Evolutionary conservation across 2,329 filamentous ascomycete genomes (phyloP).

Genomic region (Diaporthe destruens): DNA sequence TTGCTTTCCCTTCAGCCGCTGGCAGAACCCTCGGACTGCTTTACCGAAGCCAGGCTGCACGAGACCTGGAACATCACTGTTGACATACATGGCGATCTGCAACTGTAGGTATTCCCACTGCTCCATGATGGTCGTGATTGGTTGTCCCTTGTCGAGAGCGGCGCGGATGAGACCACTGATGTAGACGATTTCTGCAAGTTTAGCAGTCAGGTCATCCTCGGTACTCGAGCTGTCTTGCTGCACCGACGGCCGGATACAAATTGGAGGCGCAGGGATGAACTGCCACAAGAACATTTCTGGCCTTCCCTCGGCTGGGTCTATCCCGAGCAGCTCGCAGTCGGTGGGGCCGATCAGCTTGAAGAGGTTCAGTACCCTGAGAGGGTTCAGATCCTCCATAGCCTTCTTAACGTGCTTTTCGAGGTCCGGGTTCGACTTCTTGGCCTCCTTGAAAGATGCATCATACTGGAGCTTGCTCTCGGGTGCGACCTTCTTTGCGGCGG

Average conservation of each 20-base stretch:
- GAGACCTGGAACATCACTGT: conserved; percentile 94
- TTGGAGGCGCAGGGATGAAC: conserved; percentile 91
- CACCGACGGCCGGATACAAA: conserved; percentile 94
- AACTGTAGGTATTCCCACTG: conserved; percentile 98
- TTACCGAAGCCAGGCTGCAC: conserved; percentile 89
- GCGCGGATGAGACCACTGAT: conserved; percentile 89
- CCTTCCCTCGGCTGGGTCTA: conserved; percentile 86
- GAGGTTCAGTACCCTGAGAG: conserved; percentile 87
- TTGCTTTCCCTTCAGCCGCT: conserved; percentile 96
- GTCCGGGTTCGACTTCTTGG: conserved; percentile 82
- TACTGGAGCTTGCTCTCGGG: conserved; percentile 87
- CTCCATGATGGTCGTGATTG: conserved; percentile 92
- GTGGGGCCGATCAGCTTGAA: conserved; percentile 88
- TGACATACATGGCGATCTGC: conserved; percentile 97
- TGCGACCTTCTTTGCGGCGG: conserved; percentile 84
- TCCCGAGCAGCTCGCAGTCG: conserved; percentile 91
- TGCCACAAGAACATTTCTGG: conserved; percentile 99
- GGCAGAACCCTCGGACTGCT: conserved; percentile 91
- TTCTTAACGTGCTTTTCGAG: conserved; percentile 92
- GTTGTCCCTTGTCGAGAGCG: conserved; percentile 84
- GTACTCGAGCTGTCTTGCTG: conserved; percentile 93
- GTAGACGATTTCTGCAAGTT: conserved; percentile 95
- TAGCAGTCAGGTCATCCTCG: conserved; percentile 96
- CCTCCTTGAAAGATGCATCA: conserved; percentile 85
- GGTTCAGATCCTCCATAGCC: conserved; percentile 94